These are phyloP conservation scores for Delitschia confertaspora DNA, from an alignment of 495 filamentous ascomycete genomes.

Conservation along the genomic window DNA sequence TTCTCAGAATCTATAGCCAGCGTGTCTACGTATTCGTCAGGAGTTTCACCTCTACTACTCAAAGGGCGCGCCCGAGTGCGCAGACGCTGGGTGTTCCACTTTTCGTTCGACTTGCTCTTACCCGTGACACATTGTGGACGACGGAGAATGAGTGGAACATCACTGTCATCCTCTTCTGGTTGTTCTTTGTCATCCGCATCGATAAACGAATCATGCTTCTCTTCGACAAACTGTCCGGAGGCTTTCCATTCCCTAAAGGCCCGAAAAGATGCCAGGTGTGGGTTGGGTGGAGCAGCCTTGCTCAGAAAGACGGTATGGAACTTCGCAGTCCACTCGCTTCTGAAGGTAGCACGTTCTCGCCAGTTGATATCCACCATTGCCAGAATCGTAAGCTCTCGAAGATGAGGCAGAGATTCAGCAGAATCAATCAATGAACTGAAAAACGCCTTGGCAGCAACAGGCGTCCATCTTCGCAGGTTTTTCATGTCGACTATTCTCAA, in stretches of 20 bases:
- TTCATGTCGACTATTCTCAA: slow-evolving; percentile 62
- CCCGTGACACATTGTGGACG: too few relatives aligned
- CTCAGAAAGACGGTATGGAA: slow-evolving; percentile 59
- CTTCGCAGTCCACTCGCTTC: slow-evolving; percentile 60
- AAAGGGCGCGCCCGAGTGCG: slow-evolving; percentile 9
- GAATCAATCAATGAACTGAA: slow-evolving; percentile 66
- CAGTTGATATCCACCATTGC: slow-evolving; percentile 64
- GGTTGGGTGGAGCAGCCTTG: slow-evolving; percentile 42
- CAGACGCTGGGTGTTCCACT: slow-evolving; percentile 12
- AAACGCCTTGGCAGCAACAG: slow-evolving; percentile 57
- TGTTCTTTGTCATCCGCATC: not conserved
- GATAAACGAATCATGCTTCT: slow-evolving; percentile 14
- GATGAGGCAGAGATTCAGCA: slow-evolving; percentile 50
- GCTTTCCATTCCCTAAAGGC: slow-evolving; percentile 29
- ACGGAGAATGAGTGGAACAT: slow-evolving; percentile 2
- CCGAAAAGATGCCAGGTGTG: slow-evolving; percentile 30
- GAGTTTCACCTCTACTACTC: slow-evolving; percentile 6
- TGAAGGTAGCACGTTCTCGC: slow-evolving; percentile 65
- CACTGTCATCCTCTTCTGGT: slow-evolving; percentile 4
- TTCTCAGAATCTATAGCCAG: slow-evolving; percentile 26
- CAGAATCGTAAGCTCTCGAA: slow-evolving; percentile 60
- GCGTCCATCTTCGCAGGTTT: slow-evolving; percentile 63
- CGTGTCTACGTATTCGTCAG: slow-evolving; percentile 1
- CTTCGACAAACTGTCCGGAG: not conserved
- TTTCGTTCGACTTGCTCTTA: slow-evolving; percentile 11